These are phyloP conservation scores for Balamuthia mandrillaris DNA, from an alignment of 208 protist genomes.

Conservation along the genomic window DNA sequence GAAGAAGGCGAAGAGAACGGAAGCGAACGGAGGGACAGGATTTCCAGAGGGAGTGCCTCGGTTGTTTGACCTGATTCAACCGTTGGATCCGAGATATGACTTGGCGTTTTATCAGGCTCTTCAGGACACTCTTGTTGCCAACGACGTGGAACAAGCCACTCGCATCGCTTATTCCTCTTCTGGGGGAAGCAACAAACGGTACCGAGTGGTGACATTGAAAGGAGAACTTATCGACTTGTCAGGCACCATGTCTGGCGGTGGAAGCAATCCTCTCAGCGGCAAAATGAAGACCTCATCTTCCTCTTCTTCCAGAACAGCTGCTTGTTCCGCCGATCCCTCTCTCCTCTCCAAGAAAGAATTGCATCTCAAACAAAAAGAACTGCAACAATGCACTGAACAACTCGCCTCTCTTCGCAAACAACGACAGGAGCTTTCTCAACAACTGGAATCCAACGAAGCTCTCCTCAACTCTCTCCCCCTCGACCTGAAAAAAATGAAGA, in stretches of 20 bases:
- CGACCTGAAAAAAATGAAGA: too few species aligned
- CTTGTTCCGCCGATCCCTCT: too few species aligned
- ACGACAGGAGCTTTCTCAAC: too few species aligned
- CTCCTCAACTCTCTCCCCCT: too few species aligned
- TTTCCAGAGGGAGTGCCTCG: conserved; percentile 52
- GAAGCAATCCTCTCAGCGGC: conserved; percentile 54
- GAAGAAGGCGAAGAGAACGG: conserved; percentile 43
- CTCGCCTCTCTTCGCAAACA: too few species aligned
- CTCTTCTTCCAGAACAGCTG: too few species aligned
- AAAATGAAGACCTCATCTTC: too few species aligned
- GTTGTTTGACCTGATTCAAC: conserved; percentile 85
- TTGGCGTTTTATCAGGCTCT: conserved; percentile 94
- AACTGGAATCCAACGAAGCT: too few species aligned
- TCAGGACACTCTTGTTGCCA: conserved; percentile 94
- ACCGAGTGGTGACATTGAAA: conserved; percentile 92
- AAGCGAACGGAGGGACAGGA: too few species aligned
- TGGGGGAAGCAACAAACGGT: conserved; percentile 71
- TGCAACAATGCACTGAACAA: too few species aligned
- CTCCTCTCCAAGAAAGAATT: too few species aligned
- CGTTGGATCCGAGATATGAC: conserved; percentile 69
- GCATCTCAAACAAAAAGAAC: too few species aligned
- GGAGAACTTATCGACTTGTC: conserved; percentile 94
- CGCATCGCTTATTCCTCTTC: conserved; percentile 65
- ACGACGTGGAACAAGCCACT: conserved; percentile 83
- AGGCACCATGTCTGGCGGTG: conserved; percentile 98